Base-by-base conservation (phyloP, 164 flowering plant genomes). In the Litsea cubeba region DNA sequence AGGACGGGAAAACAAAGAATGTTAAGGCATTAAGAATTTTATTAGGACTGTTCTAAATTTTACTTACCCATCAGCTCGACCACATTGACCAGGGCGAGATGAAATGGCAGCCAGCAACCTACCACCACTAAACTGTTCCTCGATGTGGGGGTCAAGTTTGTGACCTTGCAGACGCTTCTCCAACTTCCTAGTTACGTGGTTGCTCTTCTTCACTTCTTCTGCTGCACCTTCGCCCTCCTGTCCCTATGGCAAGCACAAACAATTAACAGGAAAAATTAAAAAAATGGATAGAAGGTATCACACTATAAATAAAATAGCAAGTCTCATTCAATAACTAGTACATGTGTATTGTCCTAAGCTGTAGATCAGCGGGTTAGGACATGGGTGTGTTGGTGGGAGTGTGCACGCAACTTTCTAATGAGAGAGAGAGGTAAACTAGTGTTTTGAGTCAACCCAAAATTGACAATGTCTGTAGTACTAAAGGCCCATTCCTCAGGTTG, bases 71-170 rank as follows among this genome's bases (percentile, higher is more conserved):
- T 76, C 79, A 72, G 75, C 71, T 71, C 75, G 12, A 28, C 75
- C 75, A 72, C 79, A 76, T 46, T 76, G 79, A 5, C 79, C 79
- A 66, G 79, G 79, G 24, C 79, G 75, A 15, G 79, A 72, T 20
- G 78, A 70, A 24, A 76, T 76, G 74, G 62, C 24, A 11, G 78
- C 78, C 70, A 76, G 50, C 51, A 76, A 51, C 72, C 78, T 63
- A 40, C 75, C 79, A 54, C 71, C 23, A 24, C 79, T 46, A 58
- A 76, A 76, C 62, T 72, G 79, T 32, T 76, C 71, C 65, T 76
- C 79, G 7, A 71, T 72, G 28, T 76, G 75, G 18, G 71, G 50
- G 15, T 76, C 79, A 40, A 71, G 79, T 24, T 71, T 76, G 32
- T 66, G 79, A 24, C 67, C 79, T 67, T 65, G 54, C n/a, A 23